Evolutionary conservation across 1,284 basidiomycete genomes (phyloP), one percentile per base, ranked within the genome.

Genomic region (Moesziomyces antarcticus): DNA sequence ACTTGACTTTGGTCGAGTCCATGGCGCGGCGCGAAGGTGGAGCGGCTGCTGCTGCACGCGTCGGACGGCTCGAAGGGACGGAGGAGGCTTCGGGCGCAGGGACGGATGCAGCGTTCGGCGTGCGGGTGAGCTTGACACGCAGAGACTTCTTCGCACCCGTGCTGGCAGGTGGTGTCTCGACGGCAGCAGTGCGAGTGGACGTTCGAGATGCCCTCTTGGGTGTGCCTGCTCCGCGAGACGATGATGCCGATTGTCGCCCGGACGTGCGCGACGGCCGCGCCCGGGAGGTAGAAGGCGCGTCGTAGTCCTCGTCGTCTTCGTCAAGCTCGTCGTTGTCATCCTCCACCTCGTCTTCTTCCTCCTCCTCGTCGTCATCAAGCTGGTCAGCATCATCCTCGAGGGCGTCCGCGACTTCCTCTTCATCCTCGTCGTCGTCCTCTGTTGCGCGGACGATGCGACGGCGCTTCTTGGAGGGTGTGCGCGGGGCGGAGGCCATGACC

Each of bases 271-370:
- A 43, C 21, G 46, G 50, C 18, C 27, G 47, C 27, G 54, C 22
- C 14, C 53, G 50, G 14, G 47, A 58, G n/a, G 45, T 56, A 14
- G 66, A 66, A 10, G 66, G 66, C 9, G 60, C 74, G 30, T 82
- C 63, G 18, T 71, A 57, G 45, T 77, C 75, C 13, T 84, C 83
- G 41, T 79, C 77, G n/a, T 78, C 64, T 4, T 68, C 67, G 47
- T 73, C 73, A 2, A 63, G 84, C 20, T 74, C 85, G 18, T 86
- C 86, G 10, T 83, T 82, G 40, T 82, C 84, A 27, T 79, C 80
- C 4, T 80, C 67, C 1, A 75, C 77, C 4, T 73, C 79, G 1
- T 77, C 84, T 30, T 79, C 80, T 3, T 80, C 67, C 1, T 75
- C 77, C 4, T 73, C 79, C 1, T 77, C 75, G 30, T 58, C 70